Base-by-base conservation (phyloP, 148 eudicot genomes). In the Camellia japonica region DNA sequence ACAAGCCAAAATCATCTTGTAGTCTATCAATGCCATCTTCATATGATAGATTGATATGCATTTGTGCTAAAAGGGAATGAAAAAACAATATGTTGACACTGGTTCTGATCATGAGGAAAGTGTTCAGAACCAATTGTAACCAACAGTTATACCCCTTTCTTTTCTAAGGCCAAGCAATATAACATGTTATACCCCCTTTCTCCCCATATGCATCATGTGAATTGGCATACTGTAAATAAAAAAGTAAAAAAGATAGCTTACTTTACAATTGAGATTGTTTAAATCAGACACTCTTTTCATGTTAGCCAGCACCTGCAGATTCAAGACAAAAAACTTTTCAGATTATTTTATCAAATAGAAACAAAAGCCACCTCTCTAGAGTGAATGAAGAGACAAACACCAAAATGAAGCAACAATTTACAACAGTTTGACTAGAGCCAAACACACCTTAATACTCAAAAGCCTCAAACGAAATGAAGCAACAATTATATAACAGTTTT, bases 241-340 rank as follows among this genome's bases (percentile, higher is more conserved):
- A 30, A 30, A 30, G 38, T 30, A 1, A 30, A 30, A 30, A 30
- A 30, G 68, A 69, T 9, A 19, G 42, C 84, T 86, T 74, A 30
- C 38, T 30, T 30, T 30, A 1, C 38, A 30, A 30, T 30, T 30
- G 38, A 30, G 38, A 30, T 30, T 30, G 38, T 30, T 30, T 30
- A 30, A 30, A 30, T 30, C 38, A 30, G 38, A 30, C 38, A 30
- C 38, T 1, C 38, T 30, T 30, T 84, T 84, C 87, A 96, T 92
- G 84, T 96, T 93, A 65, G 83, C 90, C 85, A 96, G 83, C 88
- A 93, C 99, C 99, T 95, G 91, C 68, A 85, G 43, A 80, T 76
- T 74, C 78, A 79, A 49, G 13, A n/a, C 3, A 52, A 62, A 80
- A 15, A 73, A 16, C 38, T 30, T 80, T 3, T 60, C 74, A 71